Percentiles rank a stretch among this genome's conserved stretches.
Conservation (phyloP, 129 eudicot species). For the Centaurea solstitialis region DNA sequence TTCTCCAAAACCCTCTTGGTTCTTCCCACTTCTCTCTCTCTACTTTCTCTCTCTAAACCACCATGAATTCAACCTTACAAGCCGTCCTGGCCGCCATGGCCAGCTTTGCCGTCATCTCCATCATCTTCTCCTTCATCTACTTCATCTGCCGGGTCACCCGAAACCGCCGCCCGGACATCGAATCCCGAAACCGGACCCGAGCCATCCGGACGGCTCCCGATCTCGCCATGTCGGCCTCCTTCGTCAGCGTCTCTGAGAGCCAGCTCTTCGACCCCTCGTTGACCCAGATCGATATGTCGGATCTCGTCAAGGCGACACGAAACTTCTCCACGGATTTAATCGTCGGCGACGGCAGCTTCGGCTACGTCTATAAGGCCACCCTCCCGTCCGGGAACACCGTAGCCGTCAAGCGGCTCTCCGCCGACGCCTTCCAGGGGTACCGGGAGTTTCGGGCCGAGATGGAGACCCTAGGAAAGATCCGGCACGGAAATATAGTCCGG, state of each 20-base stretch:
- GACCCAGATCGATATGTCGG: conserved; percentile 50
- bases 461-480: conserved; percentile 82
- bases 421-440: conserved; percentile 89
- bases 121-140: conserved; percentile 42
- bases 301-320: conserved; percentile 60
- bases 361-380: conserved; percentile 69
- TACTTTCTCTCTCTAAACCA: not conserved
- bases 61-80: conserved; percentile 43
- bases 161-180: conserved; percentile 7
- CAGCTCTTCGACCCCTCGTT: conserved; percentile 65
- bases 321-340: conserved; percentile 75
- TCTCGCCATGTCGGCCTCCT: conserved; percentile 20
- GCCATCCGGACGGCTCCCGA: conserved; percentile 13
- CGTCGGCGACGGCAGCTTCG: conserved; percentile 95
- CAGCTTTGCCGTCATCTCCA: conserved; percentile 46
- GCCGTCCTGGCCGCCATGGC: conserved; percentile 50
- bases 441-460: conserved; percentile 92
- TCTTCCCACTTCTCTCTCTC: not conserved
- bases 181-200: conserved; percentile 23
- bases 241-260: conserved; percentile 44
- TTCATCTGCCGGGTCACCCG: conserved; percentile 27
- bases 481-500: conserved; percentile 63
- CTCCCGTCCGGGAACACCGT: conserved; percentile 50
- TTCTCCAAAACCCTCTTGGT: conserved; percentile 14
- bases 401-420: conserved; percentile 65